These are phyloP conservation scores for Pseudogymnoascus sp. DNA, from an alignment of 2,329 filamentous ascomycete genomes.

Conservation along the genomic window DNA sequence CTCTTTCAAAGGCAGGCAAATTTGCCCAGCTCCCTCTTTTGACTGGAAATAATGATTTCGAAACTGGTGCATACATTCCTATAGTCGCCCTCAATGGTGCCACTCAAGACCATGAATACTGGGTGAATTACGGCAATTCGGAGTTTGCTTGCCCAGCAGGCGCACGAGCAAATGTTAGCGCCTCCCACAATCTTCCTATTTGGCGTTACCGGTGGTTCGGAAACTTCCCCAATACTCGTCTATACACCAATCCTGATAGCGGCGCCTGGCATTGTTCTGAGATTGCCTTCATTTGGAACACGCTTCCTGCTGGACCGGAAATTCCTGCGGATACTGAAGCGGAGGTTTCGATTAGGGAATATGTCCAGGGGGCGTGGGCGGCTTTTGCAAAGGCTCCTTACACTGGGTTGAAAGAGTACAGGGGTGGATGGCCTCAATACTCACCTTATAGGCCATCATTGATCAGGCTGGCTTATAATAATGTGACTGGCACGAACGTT, in stretches of 20 bases:
- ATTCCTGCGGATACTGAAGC: conserved; percentile 22
- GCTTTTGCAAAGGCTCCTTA: conserved; percentile 34
- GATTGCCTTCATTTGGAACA: conserved; percentile 30
- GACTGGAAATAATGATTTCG: conserved; percentile 31
- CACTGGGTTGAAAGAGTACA: conserved; percentile 28
- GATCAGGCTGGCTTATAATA: conserved; percentile 25
- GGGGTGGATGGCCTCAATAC: conserved; percentile 27
- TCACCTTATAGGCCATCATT: conserved; percentile 21
- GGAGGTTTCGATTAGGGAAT: conserved; percentile 28
- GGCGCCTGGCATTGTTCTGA: conserved; percentile 33
- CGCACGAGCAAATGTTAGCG: conserved; percentile 23
- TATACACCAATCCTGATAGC: conserved; percentile 24
- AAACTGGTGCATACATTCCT: conserved; percentile 21
- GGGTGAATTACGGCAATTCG: background rate
- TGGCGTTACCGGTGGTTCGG: conserved; percentile 36
- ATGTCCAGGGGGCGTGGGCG: conserved; percentile 34
- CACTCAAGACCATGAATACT: conserved; percentile 15
- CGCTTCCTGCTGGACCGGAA: conserved; percentile 13
- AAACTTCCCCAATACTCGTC: conserved; percentile 30
- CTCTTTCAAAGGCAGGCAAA: conserved; percentile 17
- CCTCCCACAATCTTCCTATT: conserved; percentile 26
- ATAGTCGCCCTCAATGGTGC: conserved; percentile 3
- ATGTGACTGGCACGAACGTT: conserved; percentile 25
- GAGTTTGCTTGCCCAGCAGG: conserved; percentile 25
- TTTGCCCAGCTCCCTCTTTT: conserved; percentile 24